A percentile compares a stretch with the other conserved stretches of the same genome.
These are phyloP conservation scores for Calonectria multiphialidica DNA, from an alignment of 2,329 filamentous ascomycete species.

Conservation along the genomic window DNA sequence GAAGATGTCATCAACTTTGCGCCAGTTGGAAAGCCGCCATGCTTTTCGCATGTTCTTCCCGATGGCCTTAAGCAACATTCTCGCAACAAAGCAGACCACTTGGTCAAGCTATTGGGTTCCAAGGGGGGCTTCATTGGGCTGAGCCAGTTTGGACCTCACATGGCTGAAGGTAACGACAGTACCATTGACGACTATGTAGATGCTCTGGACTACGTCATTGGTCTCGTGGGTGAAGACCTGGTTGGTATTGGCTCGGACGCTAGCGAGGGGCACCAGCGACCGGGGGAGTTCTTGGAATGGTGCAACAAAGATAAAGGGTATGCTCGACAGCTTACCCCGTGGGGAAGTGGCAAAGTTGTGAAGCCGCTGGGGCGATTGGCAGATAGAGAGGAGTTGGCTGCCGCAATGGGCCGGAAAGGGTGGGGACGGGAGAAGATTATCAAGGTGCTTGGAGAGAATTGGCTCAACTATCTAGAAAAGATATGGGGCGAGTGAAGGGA, in stretches of 20 bases:
- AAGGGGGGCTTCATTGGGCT: constrained; percentile 54
- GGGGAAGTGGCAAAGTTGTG: constrained; percentile 54
- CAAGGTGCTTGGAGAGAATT: constrained; percentile 55
- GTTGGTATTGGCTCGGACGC: constrained; percentile 53
- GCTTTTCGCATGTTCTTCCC: constrained; percentile 54
- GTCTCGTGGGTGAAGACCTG: constrained; percentile 50
- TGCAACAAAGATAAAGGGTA: constrained; percentile 57
- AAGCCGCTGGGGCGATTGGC: constrained; percentile 53
- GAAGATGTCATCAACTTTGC: constrained; percentile 51
- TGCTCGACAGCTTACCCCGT: constrained; percentile 51
- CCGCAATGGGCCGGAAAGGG: constrained; percentile 52
- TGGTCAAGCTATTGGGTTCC: constrained; percentile 50
- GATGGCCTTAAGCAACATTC: constrained; percentile 50
- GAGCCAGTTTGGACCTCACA: constrained; percentile 54
- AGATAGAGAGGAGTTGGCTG: constrained; percentile 49
- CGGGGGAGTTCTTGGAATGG: constrained; percentile 55
- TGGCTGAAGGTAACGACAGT: constrained; percentile 54
- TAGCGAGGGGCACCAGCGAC: constrained; percentile 53
- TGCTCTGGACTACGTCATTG: constrained; percentile 53
- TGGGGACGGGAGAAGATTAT: constrained; percentile 53
- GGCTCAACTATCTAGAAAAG: constrained; percentile 52
- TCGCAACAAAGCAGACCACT: constrained; percentile 52
- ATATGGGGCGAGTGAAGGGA: constrained; percentile 31
- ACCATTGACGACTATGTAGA: constrained; percentile 56
- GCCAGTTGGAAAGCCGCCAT: constrained; percentile 51